Conservation (phyloP, 306 rosid species). For the Prinsepia uniflora region DNA sequence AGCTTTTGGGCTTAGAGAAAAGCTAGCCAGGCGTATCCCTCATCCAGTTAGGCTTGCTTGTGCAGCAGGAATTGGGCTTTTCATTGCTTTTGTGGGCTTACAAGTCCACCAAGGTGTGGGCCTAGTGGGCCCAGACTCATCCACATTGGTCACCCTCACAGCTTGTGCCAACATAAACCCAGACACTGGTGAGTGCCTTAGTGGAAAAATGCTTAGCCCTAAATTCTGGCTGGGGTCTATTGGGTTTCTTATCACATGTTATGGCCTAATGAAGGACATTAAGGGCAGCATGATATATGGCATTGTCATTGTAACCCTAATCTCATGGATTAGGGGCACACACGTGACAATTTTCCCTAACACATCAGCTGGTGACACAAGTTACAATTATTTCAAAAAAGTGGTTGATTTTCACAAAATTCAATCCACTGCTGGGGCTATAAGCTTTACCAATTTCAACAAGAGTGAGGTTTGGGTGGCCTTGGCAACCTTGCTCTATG, state of each 20-base stretch:
- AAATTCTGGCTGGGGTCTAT: conserved; percentile 69
- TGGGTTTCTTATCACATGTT: conserved; percentile 61
- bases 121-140: conserved; percentile 66
- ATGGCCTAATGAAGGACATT: conserved; percentile 60
- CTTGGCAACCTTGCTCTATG: conserved; percentile 67
- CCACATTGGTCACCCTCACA: conserved; percentile 62
- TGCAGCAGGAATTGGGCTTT: conserved; percentile 88
- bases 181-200: conserved; percentile 68
- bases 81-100: conserved; percentile 87
- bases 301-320: conserved; percentile 60
- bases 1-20: conserved; percentile 70
- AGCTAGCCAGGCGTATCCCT: conserved; percentile 76
- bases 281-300: conserved; percentile 94
- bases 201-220: conserved; percentile 61
- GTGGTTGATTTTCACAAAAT: conserved; percentile 72
- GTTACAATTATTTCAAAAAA: conserved; percentile 56
- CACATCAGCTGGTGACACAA: conserved; percentile 54
- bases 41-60: conserved; percentile 60
- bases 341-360: conserved; percentile 69
- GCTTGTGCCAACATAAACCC: conserved; percentile 58
- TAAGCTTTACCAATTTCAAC: conserved; percentile 59
- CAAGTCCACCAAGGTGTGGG: conserved; percentile 73
- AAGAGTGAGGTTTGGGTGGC: conserved; percentile 69
- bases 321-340: conserved; percentile 82
- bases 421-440: conserved; percentile 61